Evolutionary conservation across 169 alveolate genomes (phyloP).

Genomic region (Plasmodium billcollinsi): DNA sequence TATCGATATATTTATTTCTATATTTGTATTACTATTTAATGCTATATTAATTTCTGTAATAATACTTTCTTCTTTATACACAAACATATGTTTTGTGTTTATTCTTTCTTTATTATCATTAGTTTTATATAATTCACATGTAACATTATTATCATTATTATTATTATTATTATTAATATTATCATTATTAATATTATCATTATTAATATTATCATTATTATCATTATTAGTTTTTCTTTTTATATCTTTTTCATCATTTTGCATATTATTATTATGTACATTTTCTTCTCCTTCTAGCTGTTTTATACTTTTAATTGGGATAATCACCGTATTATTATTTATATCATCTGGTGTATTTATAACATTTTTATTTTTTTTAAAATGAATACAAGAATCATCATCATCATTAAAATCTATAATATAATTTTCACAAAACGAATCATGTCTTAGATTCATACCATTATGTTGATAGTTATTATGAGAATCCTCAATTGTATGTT

Average conservation of each 20-base stretch:
- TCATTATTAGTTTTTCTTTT: neutral
- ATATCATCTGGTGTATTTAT: neutral
- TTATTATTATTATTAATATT: too few species aligned
- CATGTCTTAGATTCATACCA: neutral
- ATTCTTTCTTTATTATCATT: too few species aligned
- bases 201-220: neutral
- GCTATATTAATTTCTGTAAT: conserved; percentile 50
- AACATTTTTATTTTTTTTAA: neutral
- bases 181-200: too few species aligned
- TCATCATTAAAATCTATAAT: conserved; percentile 13
- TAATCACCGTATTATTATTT: neutral
- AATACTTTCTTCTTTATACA: conserved; percentile 39
- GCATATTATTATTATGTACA: neutral
- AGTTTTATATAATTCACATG: too few species aligned
- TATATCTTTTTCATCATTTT: neutral
- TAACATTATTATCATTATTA: too few species aligned
- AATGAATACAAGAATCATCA: neutral
- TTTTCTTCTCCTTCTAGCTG: neutral
- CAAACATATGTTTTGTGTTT: neutral
- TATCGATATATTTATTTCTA: conserved; percentile 42
- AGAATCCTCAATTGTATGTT: too few species aligned
- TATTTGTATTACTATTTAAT: conserved; percentile 37
- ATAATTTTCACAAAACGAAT: conserved; percentile 13
- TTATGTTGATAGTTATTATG: too few species aligned
- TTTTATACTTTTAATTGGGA: neutral